phyloP scores from a whole-genome alignment of 2,329 filamentous ascomycete genomes.

The Botrytis squamosa region DNA sequence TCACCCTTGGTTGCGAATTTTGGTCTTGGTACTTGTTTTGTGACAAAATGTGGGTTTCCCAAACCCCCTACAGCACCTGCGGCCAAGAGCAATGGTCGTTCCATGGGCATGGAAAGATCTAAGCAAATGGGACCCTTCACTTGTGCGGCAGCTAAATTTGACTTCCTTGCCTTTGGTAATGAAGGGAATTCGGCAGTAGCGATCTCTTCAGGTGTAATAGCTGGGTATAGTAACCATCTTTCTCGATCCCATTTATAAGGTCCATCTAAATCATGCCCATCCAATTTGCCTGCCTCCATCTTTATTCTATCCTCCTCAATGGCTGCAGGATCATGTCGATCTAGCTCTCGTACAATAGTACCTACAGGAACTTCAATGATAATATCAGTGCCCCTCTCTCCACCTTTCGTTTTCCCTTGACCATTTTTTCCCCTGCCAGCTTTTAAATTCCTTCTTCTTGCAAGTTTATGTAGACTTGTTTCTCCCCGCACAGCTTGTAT shows the following conservation, averaged over 20 bases:
- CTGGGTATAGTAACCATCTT: slow-evolving; percentile 86
- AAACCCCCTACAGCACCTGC: slow-evolving; percentile 86
- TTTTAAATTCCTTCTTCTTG: slow-evolving; percentile 70
- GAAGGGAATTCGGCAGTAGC: slow-evolving; percentile 56
- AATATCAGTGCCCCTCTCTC: slow-evolving; percentile 80
- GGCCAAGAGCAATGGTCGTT: slow-evolving; percentile 79
- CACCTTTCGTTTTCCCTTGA: slow-evolving; percentile 69
- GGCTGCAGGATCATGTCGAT: slow-evolving; percentile 71
- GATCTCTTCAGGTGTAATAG: slow-evolving; percentile 70
- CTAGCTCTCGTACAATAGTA: slow-evolving; percentile 82
- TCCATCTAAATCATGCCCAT: slow-evolving; percentile 32
- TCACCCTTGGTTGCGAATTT: slow-evolving; percentile 89
- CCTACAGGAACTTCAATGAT: slow-evolving; percentile 90
- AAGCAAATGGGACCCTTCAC: slow-evolving; percentile 70
- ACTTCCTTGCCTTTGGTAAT: slow-evolving; percentile 55
- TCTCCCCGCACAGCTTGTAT: slow-evolving; percentile 91
- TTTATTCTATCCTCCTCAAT: slow-evolving; percentile 57
- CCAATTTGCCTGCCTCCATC: slow-evolving; percentile 43
- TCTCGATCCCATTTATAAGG: slow-evolving; percentile 51
- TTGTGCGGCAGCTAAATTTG: slow-evolving; percentile 55
- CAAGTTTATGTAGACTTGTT: slow-evolving; percentile 89
- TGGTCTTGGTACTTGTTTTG: slow-evolving; percentile 70
- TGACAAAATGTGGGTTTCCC: slow-evolving; percentile 90
- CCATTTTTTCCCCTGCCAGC: slow-evolving; percentile 76
- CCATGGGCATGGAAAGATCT: slow-evolving; percentile 74